Evolutionary conservation across 2,329 filamentous ascomycete species (phyloP).

Genomic region (Dryadomyces quercus-mongolicae): DNA sequence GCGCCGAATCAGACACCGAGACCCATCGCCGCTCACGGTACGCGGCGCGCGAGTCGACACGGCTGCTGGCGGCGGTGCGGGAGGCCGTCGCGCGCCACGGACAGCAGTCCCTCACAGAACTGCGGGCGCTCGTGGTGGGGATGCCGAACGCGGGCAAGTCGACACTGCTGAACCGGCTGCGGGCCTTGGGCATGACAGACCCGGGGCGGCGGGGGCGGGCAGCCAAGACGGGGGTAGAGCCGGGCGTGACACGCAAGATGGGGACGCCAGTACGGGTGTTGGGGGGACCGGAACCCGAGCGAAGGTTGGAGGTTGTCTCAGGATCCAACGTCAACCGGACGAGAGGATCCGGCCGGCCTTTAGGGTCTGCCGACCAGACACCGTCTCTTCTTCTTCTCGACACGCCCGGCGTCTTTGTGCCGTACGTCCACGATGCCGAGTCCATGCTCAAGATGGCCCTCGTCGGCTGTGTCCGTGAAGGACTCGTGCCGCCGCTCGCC

Average conservation of each 20-base stretch:
- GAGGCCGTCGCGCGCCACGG: constrained; percentile 29
- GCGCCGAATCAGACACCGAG: constrained; percentile 4
- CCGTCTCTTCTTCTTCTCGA: constrained; percentile 65
- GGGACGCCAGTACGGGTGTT: constrained; percentile 70
- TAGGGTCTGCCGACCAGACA: not conserved
- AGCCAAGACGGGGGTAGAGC: constrained; percentile 72
- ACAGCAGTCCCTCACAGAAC: constrained; percentile 58
- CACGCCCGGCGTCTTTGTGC: constrained; percentile 90
- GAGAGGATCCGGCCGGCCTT: constrained; percentile 25
- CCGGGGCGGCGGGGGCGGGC: constrained; percentile 45
- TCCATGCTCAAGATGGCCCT: constrained; percentile 93
- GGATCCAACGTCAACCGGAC: no score
- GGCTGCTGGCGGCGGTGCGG: constrained; percentile 36
- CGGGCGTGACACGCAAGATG: constrained; percentile 81
- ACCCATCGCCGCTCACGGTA: constrained; percentile 28
- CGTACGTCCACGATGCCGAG: constrained; percentile 73
- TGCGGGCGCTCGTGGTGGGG: constrained; percentile 77
- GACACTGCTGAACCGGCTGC: constrained; percentile 79
- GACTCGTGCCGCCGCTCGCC: constrained; percentile 63
- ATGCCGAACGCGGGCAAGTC: constrained; percentile 99
- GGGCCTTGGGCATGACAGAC: constrained; percentile 47
- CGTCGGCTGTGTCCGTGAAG: constrained; percentile 82
- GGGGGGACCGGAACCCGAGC: constrained; percentile 21
- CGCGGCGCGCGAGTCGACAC: constrained; percentile 21
- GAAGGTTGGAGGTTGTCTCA: not conserved